Base-by-base conservation (phyloP, 1,139 yeast genomes). In the Candida sanyaensis region DNA sequence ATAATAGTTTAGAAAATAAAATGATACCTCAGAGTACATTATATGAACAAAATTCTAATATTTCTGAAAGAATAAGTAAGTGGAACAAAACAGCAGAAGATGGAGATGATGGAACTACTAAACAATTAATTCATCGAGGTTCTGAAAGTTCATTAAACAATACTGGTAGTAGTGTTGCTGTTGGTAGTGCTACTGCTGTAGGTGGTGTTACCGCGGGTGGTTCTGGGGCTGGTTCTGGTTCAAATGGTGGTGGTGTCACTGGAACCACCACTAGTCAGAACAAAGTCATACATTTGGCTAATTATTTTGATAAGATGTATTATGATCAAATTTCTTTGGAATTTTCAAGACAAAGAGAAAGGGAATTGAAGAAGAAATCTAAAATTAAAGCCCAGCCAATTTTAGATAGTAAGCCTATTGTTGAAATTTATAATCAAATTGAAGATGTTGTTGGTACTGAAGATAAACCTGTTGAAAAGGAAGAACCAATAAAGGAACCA, bases 341-440 rank as follows among this genome's bases (percentile, higher is more conserved):
- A 61, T 92, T 93, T 63, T 95, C 88, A 59, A 78, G 84, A 56
- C 96, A 92, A 60, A 81, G 98, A 60, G 96, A 91, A 53, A 71
- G 79, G 47, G 97, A 91, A 61, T 76, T 92, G 53, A 63, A 67
- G 47, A 73, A 77, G 50, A 82, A 86, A 54, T 62, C 87, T 46
- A 81, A 88, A 50, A 86, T 84, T 53, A 78, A 86, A 46, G 96
- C 96, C 0, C 74, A 79, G 32, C 93, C 95, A 1, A 82, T 90
- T 48, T 84, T 86, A 26, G 81, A 84, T 2, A 85, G 96, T 4
- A 84, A 81, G 52, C 98, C 99, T 0, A 87, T 89, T 49, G 98
- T 92, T 28, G 97, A 92, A 58, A 88, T 95, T 28, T 93, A 88
- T 64, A 86, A 89, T 56, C 87, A 89, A 60, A 95, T 90, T 33